Percentiles rank a stretch among this genome's conserved stretches.
Conservation (phyloP, 2,329 filamentous ascomycete species). For the Calonectria ilicicola region DNA sequence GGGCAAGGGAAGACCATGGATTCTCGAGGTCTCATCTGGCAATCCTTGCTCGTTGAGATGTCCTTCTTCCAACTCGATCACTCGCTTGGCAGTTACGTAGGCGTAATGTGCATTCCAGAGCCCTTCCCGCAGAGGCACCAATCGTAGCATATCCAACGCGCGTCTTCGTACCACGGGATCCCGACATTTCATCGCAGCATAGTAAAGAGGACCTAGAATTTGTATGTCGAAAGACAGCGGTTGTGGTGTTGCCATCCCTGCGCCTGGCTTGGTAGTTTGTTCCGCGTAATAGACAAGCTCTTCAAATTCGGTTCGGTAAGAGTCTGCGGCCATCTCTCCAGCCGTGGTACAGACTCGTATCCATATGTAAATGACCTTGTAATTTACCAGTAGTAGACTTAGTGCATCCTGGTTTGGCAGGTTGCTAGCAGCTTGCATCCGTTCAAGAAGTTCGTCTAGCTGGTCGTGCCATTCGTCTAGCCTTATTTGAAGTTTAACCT, state of each 20-base stretch:
- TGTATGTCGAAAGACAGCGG: slow-evolving; percentile 12
- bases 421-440: not conserved
- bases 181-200: slow-evolving; percentile 9
- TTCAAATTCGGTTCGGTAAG: slow-evolving; percentile 3
- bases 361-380: slow-evolving; percentile 19
- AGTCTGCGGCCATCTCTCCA: slow-evolving; percentile 9
- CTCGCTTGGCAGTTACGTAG: slow-evolving; percentile 17
- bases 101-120: slow-evolving; percentile 15
- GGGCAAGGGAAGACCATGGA: not conserved
- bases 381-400: slow-evolving; percentile 4
- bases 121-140: slow-evolving; percentile 8
- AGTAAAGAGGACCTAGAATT: slow-evolving; percentile 15
- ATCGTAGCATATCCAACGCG: slow-evolving; percentile 4
- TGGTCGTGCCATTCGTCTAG: not conserved
- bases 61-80: slow-evolving; percentile 10
- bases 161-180: slow-evolving; percentile 12
- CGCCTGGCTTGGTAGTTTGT: not conserved
- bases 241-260: not conserved
- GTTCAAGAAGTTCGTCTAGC: not conserved
- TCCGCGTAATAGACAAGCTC: slow-evolving; percentile 12
- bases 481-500: slow-evolving; percentile 14
- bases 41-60: not conserved
- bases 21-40: slow-evolving; percentile 5
- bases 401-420: not conserved
- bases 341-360: slow-evolving; percentile 10